Base-by-base conservation (phyloP, 352 stramenopile genomes). In the Globisporangium sylvaticum region DNA sequence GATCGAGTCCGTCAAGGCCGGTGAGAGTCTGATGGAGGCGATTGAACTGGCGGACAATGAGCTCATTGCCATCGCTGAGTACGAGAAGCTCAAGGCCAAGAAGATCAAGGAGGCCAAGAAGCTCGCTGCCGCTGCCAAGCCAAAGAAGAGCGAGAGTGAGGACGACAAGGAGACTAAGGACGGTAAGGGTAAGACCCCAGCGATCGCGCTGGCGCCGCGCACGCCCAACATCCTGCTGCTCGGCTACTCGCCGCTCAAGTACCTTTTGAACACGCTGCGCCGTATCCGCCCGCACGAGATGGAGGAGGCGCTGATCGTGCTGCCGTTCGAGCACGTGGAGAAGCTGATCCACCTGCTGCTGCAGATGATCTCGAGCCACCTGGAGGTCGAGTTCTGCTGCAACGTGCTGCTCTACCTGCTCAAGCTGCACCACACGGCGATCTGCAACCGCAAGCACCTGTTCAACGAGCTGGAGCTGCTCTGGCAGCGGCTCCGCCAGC, bases 281-380 rank as follows among this genome's bases (percentile, higher is more conserved):
- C 81, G 85, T 31, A 92, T 99, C 66, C 96, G 95, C 58, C 87
- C 90, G 53, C 84, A 96, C 57, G 97, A 99, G 65, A 89, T 99
- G 72, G 97, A 99, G 74, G 94, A 98, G 68, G 96, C 96, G 37
- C 77, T 99, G 46, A 90, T 99, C 59, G 89, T 99, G 59, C 79
- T 99, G 39, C 95, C 98, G n/a, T 92, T 99, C 48, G 92, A 97
- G 69, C 93, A 98, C 77, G 90, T 99, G 15, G 88, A 98, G 72
- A 83, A 94, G 52, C 72, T 99, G 50, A 91, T 99, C 58, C 83
- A 89, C 61, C 92, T 98, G 73, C 78, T 99, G 24, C 86, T 97
- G 53, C 70, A 97, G 69, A 79, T 98, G 25, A 93, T 95, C 58
- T 91, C 84, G 59, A 79, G 75, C 67, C 84, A 92, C 67, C 73